Evolutionary conservation across 495 filamentous ascomycete genomes (phyloP).

Genomic region (Aspergillus hancockii): DNA sequence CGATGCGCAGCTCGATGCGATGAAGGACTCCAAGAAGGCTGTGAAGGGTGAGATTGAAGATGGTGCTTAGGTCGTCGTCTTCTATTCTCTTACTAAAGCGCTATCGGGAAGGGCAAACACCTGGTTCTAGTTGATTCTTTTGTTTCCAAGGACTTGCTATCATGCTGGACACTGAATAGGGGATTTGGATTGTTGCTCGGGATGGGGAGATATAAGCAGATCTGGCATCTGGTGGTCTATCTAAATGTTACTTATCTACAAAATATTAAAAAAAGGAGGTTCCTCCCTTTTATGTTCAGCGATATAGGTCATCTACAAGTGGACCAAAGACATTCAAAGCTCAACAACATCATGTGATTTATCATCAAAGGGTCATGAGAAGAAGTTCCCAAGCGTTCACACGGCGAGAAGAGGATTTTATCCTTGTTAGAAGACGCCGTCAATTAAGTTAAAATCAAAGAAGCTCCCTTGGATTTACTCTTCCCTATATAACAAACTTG

Average conservation of each 20-base stretch:
- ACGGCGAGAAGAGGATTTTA: neutral
- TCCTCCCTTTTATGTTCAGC: neutral
- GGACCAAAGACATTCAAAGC: neutral
- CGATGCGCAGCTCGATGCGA: slow-evolving; percentile 12
- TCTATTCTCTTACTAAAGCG: neutral
- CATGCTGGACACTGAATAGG: neutral
- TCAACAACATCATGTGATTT: neutral
- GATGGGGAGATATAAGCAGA: neutral
- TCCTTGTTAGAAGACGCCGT: neutral
- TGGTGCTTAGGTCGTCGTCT: neutral
- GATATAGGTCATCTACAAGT: neutral
- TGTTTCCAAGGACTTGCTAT: neutral
- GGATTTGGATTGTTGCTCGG: neutral
- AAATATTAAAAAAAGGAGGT: neutral
- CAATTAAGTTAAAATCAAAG: neutral
- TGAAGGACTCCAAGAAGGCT: slow-evolving; percentile 4
- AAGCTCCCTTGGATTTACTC: neutral
- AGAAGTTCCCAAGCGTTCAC: neutral
- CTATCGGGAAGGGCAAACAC: neutral
- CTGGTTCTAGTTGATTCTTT: neutral
- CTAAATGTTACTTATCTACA: neutral
- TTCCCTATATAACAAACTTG: neutral
- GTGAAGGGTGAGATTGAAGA: neutral
- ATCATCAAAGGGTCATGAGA: neutral
- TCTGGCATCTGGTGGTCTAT: neutral